Conservation (phyloP, 1,139 yeast species). For the Geotrichum candidum region DNA sequence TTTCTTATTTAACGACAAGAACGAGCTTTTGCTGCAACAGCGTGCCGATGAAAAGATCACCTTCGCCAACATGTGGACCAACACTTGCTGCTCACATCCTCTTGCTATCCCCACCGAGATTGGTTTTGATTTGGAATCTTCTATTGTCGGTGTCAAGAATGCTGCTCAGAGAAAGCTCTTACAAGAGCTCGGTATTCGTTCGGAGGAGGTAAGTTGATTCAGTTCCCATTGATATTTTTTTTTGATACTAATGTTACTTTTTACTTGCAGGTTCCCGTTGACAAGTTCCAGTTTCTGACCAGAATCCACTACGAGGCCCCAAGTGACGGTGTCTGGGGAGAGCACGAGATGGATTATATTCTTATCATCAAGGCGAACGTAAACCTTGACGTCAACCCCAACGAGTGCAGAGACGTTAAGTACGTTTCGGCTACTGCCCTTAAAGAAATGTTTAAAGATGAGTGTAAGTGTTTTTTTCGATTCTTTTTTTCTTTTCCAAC, state of each 20-base stretch:
- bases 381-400: constrained; percentile 48
- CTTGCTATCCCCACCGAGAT: constrained; percentile 75
- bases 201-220: constrained; percentile 39
- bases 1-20: constrained; percentile 73
- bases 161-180: constrained; percentile 91
- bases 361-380: constrained; percentile 67
- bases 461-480: constrained; percentile 12
- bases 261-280: constrained; percentile 44
- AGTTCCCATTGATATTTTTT: neutral
- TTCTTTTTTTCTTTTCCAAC: neutral
- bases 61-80: constrained; percentile 95
- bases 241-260: constrained; percentile 7
- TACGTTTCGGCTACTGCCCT: constrained; percentile 69
- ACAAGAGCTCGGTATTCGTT: constrained; percentile 87
- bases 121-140: constrained; percentile 54
- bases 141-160: constrained; percentile 69
- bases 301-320: constrained; percentile 94
- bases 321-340: constrained; percentile 86
- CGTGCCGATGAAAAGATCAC: constrained; percentile 96
- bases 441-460: constrained; percentile 68
- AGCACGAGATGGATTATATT: constrained; percentile 94
- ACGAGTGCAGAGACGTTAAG: constrained; percentile 73
- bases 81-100: constrained; percentile 98
- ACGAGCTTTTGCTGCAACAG: constrained; percentile 78
- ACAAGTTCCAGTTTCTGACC: constrained; percentile 73